Base-by-base conservation (phyloP, 1,284 basidiomycete genomes). In the Leccinum pachyderme region DNA sequence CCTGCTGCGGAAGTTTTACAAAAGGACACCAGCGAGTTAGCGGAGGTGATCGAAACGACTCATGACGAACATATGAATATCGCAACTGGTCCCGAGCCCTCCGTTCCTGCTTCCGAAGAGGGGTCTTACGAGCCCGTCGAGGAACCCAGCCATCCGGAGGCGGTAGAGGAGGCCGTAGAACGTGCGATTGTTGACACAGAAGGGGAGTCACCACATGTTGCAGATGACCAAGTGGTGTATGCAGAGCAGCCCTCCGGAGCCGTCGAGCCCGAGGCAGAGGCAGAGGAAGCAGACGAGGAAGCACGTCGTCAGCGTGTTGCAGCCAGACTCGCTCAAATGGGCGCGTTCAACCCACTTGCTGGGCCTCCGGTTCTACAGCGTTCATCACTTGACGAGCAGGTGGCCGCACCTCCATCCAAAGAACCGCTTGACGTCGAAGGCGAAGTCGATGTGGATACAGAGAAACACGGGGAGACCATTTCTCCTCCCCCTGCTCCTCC, bases 281-380 rank as follows among this genome's bases (percentile, higher is more conserved):
- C 80, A 45, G 83, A 82, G 54, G 83, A 82, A 31, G 82, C 39
- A 55, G 83, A 82, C 31, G 83, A 81, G 57, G 75, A 66, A 31
- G 70, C 76, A 4, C 79, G 81, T 33, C 77, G 79, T 33, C 77
- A 77, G 60, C 80, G 81, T 54, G 79, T 86, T 35, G 80, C 83
- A n/a, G 84, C 83, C 59, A 79, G 77, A 47, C 65, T 87, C 43
- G 81, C 81, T 2, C 81, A 83, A 70, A 83, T 82, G 74, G 86
- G 85, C 11, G 87, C 81, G 25, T 73, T 86, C 63, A 87, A 86
- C 63, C 82, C 84, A 1, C 78, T 86, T 56, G 74, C 78, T 15
- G 71, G 63, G 22, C 59, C 47, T 11, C 72, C 72, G 8, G 71
- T 75, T 13, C 7, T 4, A 33, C 52, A 65, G 9, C 72, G 69